Conservation (phyloP, 805 yeast genomes). For the Ogataea populi-albae region DNA sequence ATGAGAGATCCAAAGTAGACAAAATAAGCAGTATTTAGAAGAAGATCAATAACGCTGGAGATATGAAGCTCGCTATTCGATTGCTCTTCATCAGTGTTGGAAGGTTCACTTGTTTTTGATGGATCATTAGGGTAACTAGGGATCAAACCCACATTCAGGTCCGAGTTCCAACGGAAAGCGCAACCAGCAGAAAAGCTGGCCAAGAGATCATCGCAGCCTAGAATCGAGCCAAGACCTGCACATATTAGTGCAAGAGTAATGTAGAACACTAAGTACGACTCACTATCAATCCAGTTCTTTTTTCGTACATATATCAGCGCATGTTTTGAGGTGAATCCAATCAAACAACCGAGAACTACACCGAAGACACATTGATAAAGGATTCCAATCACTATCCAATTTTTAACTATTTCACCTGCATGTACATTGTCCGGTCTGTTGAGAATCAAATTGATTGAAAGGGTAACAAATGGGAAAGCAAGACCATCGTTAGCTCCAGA, state of each 20-base stretch:
- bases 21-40: conserved; percentile 80
- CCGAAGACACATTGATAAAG: conserved; percentile 84
- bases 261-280: conserved; percentile 82
- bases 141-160: conserved; percentile 7
- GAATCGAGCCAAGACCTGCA: conserved; percentile 84
- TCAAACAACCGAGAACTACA: conserved; percentile 62
- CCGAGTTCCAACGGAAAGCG: conserved; percentile 91
- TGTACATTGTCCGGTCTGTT: conserved; percentile 49
- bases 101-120: background rate
- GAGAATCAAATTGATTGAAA: conserved; percentile 66
- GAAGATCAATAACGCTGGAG: conserved; percentile 83
- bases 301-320: conserved; percentile 72
- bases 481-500: conserved; percentile 93
- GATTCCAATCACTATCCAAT: conserved; percentile 76
- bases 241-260: conserved; percentile 78
- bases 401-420: conserved; percentile 65
- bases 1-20: conserved; percentile 88
- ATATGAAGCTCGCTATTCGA: conserved; percentile 54
- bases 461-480: conserved; percentile 86
- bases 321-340: conserved; percentile 71
- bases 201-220: conserved; percentile 85
- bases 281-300: conserved; percentile 73
- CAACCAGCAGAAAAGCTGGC: conserved; percentile 93
- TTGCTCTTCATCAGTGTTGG: conserved; percentile 38
- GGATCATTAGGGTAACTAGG: conserved; percentile 2